A percentile compares a stretch with the other conserved stretches of the same genome.
Conservation (phyloP, 345 rosid species). For the Litchi chinensis region DNA sequence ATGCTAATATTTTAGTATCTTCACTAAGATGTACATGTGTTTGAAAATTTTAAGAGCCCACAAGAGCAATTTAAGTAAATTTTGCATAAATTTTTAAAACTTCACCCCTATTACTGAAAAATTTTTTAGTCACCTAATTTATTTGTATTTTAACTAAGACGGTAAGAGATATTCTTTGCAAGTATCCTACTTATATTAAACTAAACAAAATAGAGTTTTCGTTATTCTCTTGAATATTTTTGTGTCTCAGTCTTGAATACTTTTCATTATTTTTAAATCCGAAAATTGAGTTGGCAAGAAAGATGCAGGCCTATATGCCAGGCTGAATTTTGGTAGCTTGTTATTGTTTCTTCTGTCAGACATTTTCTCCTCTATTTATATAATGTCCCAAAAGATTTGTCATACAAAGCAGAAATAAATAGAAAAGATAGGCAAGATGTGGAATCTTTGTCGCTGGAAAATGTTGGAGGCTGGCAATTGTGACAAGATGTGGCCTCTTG, state of each 20-base stretch:
- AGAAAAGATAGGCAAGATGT: not conserved
- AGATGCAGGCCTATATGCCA: constrained; percentile 1
- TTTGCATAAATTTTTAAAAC: too few relatives aligned
- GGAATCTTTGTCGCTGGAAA: not conserved
- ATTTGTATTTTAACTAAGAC: not conserved
- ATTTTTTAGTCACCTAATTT: not conserved
- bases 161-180: not conserved
- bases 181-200: not conserved
- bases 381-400: not conserved
- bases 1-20: not conserved
- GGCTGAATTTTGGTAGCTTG: not conserved
- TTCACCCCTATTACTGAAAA: not conserved
- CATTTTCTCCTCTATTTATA: not conserved
- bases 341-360: not conserved
- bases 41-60: too few relatives aligned
- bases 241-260: not conserved
- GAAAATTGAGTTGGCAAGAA: not conserved
- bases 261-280: not conserved
- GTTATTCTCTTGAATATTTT: not conserved
- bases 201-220: not conserved
- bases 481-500: not conserved
- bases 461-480: not conserved
- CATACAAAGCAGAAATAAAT: not conserved
- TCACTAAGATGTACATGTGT: not conserved
- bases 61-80: too few relatives aligned